These are phyloP conservation scores for Penicillium sp. DNA, from an alignment of 2,329 filamentous ascomycete species.

Conservation along the genomic window DNA sequence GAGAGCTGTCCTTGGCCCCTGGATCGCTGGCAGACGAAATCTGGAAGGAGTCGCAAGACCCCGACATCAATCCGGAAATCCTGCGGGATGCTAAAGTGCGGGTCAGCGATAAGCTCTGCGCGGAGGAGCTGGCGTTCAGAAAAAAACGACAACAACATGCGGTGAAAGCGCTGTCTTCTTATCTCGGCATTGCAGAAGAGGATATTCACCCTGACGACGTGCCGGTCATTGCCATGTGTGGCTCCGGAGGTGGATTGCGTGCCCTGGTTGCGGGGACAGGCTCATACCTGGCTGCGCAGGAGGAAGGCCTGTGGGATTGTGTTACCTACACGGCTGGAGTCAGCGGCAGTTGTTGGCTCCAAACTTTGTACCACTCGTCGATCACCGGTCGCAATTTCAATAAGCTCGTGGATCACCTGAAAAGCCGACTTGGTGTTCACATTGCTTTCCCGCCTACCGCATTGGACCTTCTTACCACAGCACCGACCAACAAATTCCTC, in stretches of 20 bases:
- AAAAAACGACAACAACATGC: conserved; percentile 70
- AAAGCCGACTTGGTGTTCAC: conserved; percentile 80
- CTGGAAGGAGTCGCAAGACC: conserved; percentile 87
- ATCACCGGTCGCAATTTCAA: conserved; percentile 70
- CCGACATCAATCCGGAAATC: conserved; percentile 84
- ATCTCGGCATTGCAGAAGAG: conserved; percentile 75
- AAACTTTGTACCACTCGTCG: conserved; percentile 83
- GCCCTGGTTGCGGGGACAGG: conserved; percentile 90
- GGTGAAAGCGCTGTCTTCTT: conserved; percentile 75
- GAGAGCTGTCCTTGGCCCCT: conserved; percentile 82
- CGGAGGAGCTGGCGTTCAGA: conserved; percentile 79
- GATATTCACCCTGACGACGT: conserved; percentile 93
- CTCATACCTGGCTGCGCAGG: conserved; percentile 80
- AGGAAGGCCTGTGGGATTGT: conserved; percentile 91
- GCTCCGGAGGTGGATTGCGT: conserved; percentile 87
- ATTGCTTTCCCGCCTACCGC: conserved; percentile 91
- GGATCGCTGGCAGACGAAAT: conserved; percentile 91
- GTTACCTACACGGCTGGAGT: conserved; percentile 94
- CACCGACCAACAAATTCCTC: conserved; percentile 91
- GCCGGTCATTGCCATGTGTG: conserved; percentile 90
- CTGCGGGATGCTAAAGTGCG: conserved; percentile 78
- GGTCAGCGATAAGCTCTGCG: conserved; percentile 78
- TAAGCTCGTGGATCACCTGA: conserved; percentile 80
- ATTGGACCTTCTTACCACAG: conserved; percentile 77
- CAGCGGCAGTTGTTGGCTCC: conserved; percentile 94